A percentile compares a stretch with the other conserved stretches of the same genome.
Conservation (phyloP, 2,329 filamentous ascomycete species). For the Arthrobotrys conoides region DNA sequence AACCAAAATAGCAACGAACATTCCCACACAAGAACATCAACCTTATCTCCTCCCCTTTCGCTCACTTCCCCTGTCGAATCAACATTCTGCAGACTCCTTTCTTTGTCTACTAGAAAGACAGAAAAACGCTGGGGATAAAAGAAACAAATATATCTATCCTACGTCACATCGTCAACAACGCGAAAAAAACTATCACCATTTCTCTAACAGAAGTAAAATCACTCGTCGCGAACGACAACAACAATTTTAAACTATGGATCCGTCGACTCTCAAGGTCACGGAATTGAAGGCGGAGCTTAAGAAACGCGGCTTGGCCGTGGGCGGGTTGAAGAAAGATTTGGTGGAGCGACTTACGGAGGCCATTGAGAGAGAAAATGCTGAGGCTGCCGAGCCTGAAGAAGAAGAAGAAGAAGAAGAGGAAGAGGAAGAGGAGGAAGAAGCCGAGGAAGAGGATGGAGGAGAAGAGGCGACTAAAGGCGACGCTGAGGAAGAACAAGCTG, state of each 20-base stretch:
- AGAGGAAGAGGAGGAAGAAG: conserved; percentile 38
- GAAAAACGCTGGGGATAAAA: no score
- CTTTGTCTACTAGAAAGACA: no score
- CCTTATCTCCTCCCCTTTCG: not conserved
- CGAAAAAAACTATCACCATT: not conserved
- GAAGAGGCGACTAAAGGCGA: not conserved
- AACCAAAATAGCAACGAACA: not conserved
- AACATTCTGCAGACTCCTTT: not conserved
- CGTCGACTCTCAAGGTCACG: conserved; percentile 75
- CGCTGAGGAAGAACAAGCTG: conserved; percentile 63
- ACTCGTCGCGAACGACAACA: not conserved
- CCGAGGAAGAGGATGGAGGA: not conserved
- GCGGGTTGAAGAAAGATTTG: conserved; percentile 80
- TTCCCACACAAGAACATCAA: not conserved
- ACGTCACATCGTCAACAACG: conserved; percentile 9
- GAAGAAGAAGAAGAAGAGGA: conserved; percentile 49
- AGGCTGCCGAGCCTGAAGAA: conserved; percentile 64
- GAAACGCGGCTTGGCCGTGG: conserved; percentile 77
- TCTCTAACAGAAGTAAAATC: not conserved
- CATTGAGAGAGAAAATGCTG: conserved; percentile 66
- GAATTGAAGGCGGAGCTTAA: conserved; percentile 83
- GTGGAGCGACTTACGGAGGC: conserved; percentile 74
- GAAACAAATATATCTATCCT: not conserved
- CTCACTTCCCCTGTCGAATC: not conserved
- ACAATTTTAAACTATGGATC: conserved; percentile 58